Evolutionary conservation across 2,329 filamentous ascomycete species (phyloP), one percentile per base, ranked within the genome.

Genomic region (Sodiomyces alkalinus): DNA sequence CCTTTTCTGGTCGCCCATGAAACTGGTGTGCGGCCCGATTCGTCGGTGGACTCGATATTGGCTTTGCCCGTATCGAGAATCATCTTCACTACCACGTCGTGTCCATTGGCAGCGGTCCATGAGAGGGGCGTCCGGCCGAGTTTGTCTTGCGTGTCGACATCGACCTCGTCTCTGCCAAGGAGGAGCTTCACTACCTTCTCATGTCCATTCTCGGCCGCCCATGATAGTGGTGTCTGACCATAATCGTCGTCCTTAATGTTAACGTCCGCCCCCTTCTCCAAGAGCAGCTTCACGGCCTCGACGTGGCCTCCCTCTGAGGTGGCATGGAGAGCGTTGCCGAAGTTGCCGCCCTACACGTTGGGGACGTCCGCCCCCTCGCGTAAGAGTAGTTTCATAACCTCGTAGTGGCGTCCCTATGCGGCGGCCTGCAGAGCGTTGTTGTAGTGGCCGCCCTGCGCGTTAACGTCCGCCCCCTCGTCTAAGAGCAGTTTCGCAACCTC

Each of bases 141-240:
- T 19, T 15, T 20, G 23, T 36, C 35, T 12, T 22, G 26, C 7
- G 29, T 28, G 21, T 44, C 29, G 8, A 38, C 19, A 18, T 35
- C 32, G 11, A 31, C 35, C 15, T 36, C 26, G 7, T 28, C 19
- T 9, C 8, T 31, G 8, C 11, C 27, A 13, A 42, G 30, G 12
- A 44, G 35, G n/a, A 42, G 31, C 24, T 38, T 19, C 3, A 37
- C 33, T 1, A 36, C 23, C 15, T n/a, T 16, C 13, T 26, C 22
- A 11, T 22, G 33, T 22, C 22, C 33, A 22, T 21, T 32, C 29
- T 11, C 34, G 23, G 31, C 35, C 8, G 40, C 39, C 19, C 21
- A 36, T 9, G 24, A 33, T n/a, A 39, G 22, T 7, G 34, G 26
- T 17, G 38, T 39, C 11, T 15, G 24, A 11, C 28, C 29, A 23